phyloP scores from a whole-genome alignment of 768 basidiomycete species.

The Clavulina sp. region DNA sequence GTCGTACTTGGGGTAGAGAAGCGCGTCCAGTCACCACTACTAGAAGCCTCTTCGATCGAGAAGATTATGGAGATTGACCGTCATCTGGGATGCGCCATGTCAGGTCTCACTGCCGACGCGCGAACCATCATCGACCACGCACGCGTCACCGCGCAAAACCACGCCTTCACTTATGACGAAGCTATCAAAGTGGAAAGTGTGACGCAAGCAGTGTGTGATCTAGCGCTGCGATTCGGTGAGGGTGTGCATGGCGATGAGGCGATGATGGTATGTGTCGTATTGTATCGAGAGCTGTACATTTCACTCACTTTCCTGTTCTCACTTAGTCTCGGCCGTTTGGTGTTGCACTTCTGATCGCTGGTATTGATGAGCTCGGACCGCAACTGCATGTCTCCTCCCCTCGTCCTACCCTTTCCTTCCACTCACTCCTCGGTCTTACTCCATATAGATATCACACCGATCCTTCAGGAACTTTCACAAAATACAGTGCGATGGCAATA shows the following conservation, averaged over 20 bases:
- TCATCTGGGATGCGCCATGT: slow-evolving; percentile 97
- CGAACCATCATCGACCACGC: slow-evolving; percentile 99
- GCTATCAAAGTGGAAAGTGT: slow-evolving; percentile 92
- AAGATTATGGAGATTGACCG: slow-evolving; percentile 99
- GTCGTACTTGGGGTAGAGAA: slow-evolving; percentile 95
- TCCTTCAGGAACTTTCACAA: slow-evolving; percentile 92
- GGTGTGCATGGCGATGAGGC: slow-evolving; percentile 98
- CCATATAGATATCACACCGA: slow-evolving; percentile 79
- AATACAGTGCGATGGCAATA: slow-evolving; percentile 96
- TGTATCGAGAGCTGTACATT: not conserved
- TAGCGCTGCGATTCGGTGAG: slow-evolving; percentile 94
- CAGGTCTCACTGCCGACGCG: slow-evolving; percentile 85
- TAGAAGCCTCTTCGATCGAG: slow-evolving; percentile 91
- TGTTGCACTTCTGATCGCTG: slow-evolving; percentile 93
- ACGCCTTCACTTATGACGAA: slow-evolving; percentile 94
- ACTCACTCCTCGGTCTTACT: not conserved
- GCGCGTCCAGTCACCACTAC: slow-evolving; percentile 89
- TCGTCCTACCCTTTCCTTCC: not conserved
- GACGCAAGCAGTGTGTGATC: slow-evolving; percentile 94
- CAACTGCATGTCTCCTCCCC: slow-evolving; percentile 53
- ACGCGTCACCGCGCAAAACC: slow-evolving; percentile 88
- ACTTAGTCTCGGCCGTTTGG: slow-evolving; percentile 82
- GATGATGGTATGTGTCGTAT: slow-evolving; percentile 52
- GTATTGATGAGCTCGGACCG: slow-evolving; percentile 87
- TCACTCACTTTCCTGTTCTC: not conserved